Evolutionary conservation across 1,284 basidiomycete species (phyloP).

Genomic region (Leucoagaricus sp.): DNA sequence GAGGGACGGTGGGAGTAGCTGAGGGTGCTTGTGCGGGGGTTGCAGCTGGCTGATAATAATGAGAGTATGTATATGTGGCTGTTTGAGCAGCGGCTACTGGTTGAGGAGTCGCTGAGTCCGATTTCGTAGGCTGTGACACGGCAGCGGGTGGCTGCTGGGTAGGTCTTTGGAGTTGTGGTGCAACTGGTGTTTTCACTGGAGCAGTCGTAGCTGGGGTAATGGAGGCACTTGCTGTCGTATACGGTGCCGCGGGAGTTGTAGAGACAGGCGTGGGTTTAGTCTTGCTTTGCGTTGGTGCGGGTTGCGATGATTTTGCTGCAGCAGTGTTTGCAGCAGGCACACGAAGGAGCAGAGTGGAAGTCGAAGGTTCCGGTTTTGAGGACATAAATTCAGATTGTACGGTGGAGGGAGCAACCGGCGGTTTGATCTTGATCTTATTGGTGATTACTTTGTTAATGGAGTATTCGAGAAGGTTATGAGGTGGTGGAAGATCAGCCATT

Average conservation of each 20-base stretch:
- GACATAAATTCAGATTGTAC: constrained; percentile 12
- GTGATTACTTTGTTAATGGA: constrained; percentile 37
- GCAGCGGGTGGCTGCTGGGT: background rate
- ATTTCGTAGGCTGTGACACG: constrained; percentile 5
- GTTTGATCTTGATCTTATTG: constrained; percentile 69
- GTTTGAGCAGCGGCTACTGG: constrained; percentile 8
- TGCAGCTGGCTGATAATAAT: constrained; percentile 13
- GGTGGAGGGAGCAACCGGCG: constrained; percentile 38
- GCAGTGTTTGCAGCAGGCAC: constrained; percentile 35
- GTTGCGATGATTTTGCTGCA: constrained; percentile 20
- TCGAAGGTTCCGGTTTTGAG: constrained; percentile 26
- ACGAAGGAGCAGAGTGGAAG: constrained; percentile 30
- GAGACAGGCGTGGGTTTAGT: constrained; percentile 16
- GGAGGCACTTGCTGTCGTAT: constrained; percentile 14
- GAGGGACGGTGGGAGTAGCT: constrained; percentile 20
- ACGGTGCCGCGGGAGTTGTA: constrained; percentile 19
- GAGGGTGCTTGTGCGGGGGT: constrained; percentile 18
- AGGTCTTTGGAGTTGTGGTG: constrained; percentile 7
- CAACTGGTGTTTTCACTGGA: constrained; percentile 1
- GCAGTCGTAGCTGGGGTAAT: constrained; percentile 1
- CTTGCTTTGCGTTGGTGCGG: constrained; percentile 17
- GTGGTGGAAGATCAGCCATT: constrained; percentile 74
- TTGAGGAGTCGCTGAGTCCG: constrained; percentile 11
- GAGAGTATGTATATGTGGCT: constrained; percentile 4
- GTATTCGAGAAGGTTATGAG: constrained; percentile 63